Base-by-base conservation (phyloP, 78 protist species). In the Dictyostelium citrinum region DNA sequence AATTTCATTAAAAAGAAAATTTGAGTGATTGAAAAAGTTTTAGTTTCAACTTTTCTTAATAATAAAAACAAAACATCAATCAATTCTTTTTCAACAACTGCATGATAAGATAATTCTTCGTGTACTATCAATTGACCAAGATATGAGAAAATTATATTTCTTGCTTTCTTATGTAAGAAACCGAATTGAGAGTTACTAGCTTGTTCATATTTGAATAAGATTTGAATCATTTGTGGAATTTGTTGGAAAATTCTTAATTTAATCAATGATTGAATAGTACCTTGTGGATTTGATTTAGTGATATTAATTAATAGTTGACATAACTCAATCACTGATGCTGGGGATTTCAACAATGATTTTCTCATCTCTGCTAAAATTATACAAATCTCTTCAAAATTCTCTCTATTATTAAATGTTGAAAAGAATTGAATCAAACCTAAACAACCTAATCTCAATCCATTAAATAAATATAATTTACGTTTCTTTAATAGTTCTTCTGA, bases 1-100 rank as follows among this genome's bases (percentile, higher is more conserved):
- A 88, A 49, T 68, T 88, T 88, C 93, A 88, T 88, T 35, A 88
- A 72, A 16, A 51, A 64, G 12, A 27, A 79, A 17, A 88, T 88
- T 49, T 88, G 93, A 49, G 86, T 46, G 8, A 51, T 75, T 12
- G 93, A 72, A 68, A 78, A 88, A 3, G 35, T 43, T 68, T 88
- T 88, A 16, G 75, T 43, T n/a, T 88, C 93, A 11, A 55, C 80
- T 27, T 22, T 58, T 31, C 58, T 39, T 46, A 88, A 41, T 17
- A 88, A 16, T 20, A 68, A 16, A 60, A 88, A 88, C 8, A 88
- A 55, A 29, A 77, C 71, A 29, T 67, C 79, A 16, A 88, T 88
- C 2, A 88, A 46, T 7, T 78, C 79, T 5, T 43, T 76, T 24
- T 88, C 93, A 8, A 27, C 55, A 2, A 88, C 46, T 0, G 93